phyloP scores from a whole-genome alignment of 257 asterid genomes.

The Penstemon davidsonii region DNA sequence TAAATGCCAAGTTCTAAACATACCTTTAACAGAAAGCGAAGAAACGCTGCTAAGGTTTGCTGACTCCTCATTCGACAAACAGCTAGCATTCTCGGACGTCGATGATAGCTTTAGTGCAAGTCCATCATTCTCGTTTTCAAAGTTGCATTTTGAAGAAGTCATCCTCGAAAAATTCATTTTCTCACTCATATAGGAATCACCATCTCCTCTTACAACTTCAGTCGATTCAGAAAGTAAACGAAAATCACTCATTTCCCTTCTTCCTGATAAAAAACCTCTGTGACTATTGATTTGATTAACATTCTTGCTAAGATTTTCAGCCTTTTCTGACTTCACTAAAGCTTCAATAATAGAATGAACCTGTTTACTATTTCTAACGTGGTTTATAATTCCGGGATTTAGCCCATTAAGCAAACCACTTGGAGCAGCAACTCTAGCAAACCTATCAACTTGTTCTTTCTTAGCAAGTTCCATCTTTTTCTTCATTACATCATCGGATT shows the following conservation, averaged over 20 bases:
- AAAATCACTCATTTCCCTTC: no score
- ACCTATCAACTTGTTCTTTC: slow-evolving; percentile 81
- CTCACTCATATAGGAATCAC: neutral
- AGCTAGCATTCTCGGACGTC: slow-evolving; percentile 52
- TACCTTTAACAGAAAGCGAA: slow-evolving; percentile 83
- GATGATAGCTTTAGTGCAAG: slow-evolving; percentile 61
- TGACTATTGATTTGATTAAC: slow-evolving; percentile 10
- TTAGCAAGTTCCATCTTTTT: slow-evolving; percentile 73
- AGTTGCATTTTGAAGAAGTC: slow-evolving; percentile 27
- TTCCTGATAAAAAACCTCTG: no score
- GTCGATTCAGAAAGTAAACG: no score
- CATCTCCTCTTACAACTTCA: slow-evolving; percentile 29
- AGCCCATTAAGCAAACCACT: slow-evolving; percentile 88
- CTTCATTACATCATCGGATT: slow-evolving; percentile 45
- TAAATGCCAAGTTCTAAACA: neutral
- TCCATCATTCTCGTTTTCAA: slow-evolving; percentile 44
- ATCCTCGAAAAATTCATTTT: no score
- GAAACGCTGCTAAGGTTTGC: slow-evolving; percentile 50
- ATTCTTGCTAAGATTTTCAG: slow-evolving; percentile 40
- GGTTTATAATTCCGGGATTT: slow-evolving; percentile 95
- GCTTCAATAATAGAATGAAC: slow-evolving; percentile 91
- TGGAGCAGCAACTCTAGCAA: slow-evolving; percentile 91
- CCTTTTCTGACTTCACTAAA: slow-evolving; percentile 66
- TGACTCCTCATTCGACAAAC: slow-evolving; percentile 66
- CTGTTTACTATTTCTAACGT: slow-evolving; percentile 88